A percentile compares a stretch with the other conserved stretches of the same genome.
These are phyloP conservation scores for Aspergillus steynii DNA, from an alignment of 495 filamentous ascomycete species.

Conservation along the genomic window DNA sequence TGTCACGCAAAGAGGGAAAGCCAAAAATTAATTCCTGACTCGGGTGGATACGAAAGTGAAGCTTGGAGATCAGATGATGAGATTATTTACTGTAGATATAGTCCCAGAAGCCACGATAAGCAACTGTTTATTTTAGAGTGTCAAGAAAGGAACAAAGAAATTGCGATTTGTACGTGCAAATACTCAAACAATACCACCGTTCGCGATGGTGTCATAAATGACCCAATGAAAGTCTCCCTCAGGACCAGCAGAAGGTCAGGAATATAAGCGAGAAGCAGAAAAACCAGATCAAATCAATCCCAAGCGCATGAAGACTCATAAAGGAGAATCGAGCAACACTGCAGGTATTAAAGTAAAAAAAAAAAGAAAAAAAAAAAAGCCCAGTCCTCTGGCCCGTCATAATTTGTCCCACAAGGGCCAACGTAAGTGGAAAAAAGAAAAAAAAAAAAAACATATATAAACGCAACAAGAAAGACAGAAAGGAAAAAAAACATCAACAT, in stretches of 20 bases:
- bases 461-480: background rate
- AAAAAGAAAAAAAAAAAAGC: background rate
- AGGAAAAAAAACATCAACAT: background rate
- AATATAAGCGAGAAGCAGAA: background rate
- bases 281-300: background rate
- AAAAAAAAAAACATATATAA: background rate
- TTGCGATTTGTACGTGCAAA: background rate
- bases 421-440: slow-evolving; percentile 1
- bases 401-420: slow-evolving; percentile 1
- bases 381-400: background rate
- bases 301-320: background rate
- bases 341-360: background rate
- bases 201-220: background rate
- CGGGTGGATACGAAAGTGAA: background rate
- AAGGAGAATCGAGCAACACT: background rate
- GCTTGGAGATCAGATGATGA: background rate
- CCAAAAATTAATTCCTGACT: background rate
- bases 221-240: background rate
- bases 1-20: slow-evolving; percentile 38
- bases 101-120: background rate
- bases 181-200: background rate
- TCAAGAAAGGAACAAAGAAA: background rate
- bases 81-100: background rate
- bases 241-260: background rate
- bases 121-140: background rate